These are phyloP conservation scores for Thecaphora frezii DNA, from an alignment of 1,284 basidiomycete species.

Conservation along the genomic window DNA sequence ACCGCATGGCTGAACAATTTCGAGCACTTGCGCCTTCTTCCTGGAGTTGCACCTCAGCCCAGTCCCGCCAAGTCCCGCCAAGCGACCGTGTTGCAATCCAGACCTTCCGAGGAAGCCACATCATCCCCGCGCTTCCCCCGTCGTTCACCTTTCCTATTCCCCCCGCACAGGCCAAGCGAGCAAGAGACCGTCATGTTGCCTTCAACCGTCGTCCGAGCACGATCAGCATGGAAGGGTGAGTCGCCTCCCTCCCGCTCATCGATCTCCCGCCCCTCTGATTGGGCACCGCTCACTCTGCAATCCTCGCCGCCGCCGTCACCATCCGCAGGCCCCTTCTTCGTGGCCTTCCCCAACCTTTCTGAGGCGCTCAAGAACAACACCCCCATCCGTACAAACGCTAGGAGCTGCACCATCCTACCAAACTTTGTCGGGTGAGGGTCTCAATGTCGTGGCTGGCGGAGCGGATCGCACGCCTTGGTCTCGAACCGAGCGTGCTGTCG, in stretches of 20 bases:
- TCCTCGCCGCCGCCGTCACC: slow-evolving; percentile 2
- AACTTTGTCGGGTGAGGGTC: slow-evolving; percentile 55
- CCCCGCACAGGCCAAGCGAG: too few relatives aligned
- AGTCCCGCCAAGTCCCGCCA: too few relatives aligned
- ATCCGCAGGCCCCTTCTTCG: slow-evolving; percentile 79
- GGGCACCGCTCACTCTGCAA: not conserved
- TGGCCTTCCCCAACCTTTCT: slow-evolving; percentile 85
- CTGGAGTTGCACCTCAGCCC: too few relatives aligned
- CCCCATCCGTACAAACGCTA: slow-evolving; percentile 83
- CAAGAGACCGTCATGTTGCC: slow-evolving; percentile 27
- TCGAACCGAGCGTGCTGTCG: too few relatives aligned
- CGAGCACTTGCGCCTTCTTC: too few relatives aligned
- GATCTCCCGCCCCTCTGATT: not conserved
- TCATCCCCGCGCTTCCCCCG: too few relatives aligned
- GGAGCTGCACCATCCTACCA: slow-evolving; percentile 89
- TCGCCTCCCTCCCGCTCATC: not conserved
- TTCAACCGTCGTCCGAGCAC: slow-evolving; percentile 26
- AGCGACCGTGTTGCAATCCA: too few relatives aligned
- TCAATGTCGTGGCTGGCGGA: too few relatives aligned
- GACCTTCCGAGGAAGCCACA: too few relatives aligned
- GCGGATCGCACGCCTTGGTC: too few relatives aligned
- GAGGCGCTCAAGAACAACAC: slow-evolving; percentile 80
- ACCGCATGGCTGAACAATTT: too few relatives aligned
- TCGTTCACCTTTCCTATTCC: too few relatives aligned
- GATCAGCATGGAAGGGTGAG: slow-evolving; percentile 55